A percentile compares a stretch with the other conserved stretches of the same genome.
phyloP scores from a whole-genome alignment of 2,329 filamentous ascomycete genomes.

The Penicillium verrucosum region DNA sequence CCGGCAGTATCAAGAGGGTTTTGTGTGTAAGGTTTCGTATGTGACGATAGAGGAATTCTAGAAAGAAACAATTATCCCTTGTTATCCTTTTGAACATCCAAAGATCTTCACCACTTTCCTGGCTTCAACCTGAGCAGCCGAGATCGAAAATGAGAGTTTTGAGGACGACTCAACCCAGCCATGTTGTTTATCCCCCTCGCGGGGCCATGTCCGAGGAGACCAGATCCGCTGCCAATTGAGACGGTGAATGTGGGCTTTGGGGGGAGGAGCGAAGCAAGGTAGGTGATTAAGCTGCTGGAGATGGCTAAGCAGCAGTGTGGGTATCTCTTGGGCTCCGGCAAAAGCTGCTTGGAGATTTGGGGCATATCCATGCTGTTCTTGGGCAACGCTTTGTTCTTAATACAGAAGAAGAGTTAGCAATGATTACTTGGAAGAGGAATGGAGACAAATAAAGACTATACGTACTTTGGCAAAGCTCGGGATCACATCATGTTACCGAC shows the following conservation, averaged over 20 bases:
- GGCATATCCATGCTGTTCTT: conserved; percentile 14
- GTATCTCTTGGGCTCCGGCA: conserved; percentile 18
- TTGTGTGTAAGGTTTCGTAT: too few species aligned
- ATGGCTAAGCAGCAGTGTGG: conserved; percentile 30
- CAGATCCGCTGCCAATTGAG: conserved; percentile 50
- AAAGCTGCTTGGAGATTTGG: conserved; percentile 15
- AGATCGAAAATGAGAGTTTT: background rate
- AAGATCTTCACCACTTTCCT: background rate
- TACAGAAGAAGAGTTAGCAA: background rate
- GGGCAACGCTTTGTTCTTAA: background rate
- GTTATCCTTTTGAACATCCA: background rate
- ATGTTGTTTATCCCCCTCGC: background rate
- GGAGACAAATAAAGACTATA: background rate
- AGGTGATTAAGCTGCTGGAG: conserved; percentile 23
- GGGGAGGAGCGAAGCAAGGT: conserved; percentile 24
- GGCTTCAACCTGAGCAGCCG: background rate
- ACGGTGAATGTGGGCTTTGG: conserved; percentile 31
- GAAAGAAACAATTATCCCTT: too few species aligned
- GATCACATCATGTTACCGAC: background rate
- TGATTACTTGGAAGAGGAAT: background rate
- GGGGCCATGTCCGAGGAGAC: too few species aligned
- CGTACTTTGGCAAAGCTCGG: background rate
- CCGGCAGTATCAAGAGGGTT: too few species aligned
- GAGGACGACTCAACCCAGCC: background rate
- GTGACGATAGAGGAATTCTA: too few species aligned